These are phyloP conservation scores for Candida sp. DNA, from an alignment of 1,139 yeast species.

Conservation along the genomic window DNA sequence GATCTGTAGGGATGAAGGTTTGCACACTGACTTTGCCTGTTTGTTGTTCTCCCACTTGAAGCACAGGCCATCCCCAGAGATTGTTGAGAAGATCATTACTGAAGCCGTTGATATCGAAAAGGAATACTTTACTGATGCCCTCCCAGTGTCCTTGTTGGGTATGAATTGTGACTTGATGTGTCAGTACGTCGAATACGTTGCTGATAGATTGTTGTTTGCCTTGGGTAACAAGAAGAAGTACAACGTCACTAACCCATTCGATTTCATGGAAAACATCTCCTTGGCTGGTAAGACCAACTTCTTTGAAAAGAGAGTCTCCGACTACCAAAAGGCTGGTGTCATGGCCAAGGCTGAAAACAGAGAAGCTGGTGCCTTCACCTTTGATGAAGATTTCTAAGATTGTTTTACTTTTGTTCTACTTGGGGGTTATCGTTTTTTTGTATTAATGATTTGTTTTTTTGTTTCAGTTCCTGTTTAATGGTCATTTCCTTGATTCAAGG, in stretches of 20 bases:
- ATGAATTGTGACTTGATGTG: slow-evolving; percentile 94
- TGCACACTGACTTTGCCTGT: slow-evolving; percentile 98
- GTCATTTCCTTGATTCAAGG: not conserved
- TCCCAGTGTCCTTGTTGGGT: slow-evolving; percentile 91
- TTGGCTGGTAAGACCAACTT: slow-evolving; percentile 98
- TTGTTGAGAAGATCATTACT: slow-evolving; percentile 84
- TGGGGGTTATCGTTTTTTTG: slow-evolving; percentile 1
- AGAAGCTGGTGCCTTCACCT: slow-evolving; percentile 39
- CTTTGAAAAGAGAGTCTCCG: slow-evolving; percentile 98
- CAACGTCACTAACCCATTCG: slow-evolving; percentile 94
- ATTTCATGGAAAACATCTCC: slow-evolving; percentile 98
- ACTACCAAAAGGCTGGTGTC: slow-evolving; percentile 99
- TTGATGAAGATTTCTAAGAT: slow-evolving; percentile 52
- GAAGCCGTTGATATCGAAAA: slow-evolving; percentile 97
- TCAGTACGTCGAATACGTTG: slow-evolving; percentile 97
- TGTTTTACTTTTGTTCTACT: not conserved
- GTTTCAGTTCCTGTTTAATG: not conserved
- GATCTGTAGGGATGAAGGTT: slow-evolving; percentile 98
- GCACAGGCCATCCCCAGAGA: slow-evolving; percentile 80
- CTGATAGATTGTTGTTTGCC: slow-evolving; percentile 90
- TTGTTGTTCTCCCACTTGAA: slow-evolving; percentile 90
- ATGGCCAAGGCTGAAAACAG: slow-evolving; percentile 60
- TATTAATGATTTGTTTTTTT: not conserved
- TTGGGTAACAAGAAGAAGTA: slow-evolving; percentile 90
- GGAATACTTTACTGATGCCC: slow-evolving; percentile 91